Evolutionary conservation across 139 green algal species (phyloP), one percentile per base, ranked within the genome.

Genomic region (Helicosporidium sp.): DNA sequence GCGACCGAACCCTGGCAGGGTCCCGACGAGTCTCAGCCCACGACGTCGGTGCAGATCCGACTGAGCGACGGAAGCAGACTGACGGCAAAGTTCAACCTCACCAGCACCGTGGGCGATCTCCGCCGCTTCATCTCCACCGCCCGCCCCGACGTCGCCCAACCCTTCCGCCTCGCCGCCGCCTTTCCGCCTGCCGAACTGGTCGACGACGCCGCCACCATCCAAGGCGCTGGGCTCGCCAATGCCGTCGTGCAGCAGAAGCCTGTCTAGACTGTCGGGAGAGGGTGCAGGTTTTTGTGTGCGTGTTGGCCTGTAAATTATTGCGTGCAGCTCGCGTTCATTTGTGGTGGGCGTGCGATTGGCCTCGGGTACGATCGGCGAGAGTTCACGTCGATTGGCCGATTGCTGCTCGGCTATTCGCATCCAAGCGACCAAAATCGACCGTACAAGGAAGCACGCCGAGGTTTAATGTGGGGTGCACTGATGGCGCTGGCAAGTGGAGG

Each of bases 31-130:
- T 52, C 35, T 2, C 41, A 68, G 60, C 82, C 82, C 19, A 71
- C 58, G 28, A 93, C 83, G 2, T 83, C 70, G 7, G 60, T 93
- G 26, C 82, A 92, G 74, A 56, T 93, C n/a, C 58, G 82, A 0
- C 60, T 92, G 54, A 58, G 62, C 7, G 82, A 93, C 49, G 81
- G 83, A 33, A 72, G 57, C 1, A 62, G 83, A 33, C 67, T 85
- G 68, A 74, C 79, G 23, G 82, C 79, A 0, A 57, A 76, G 37
- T 90, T 93, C 67, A 93, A 93, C 57, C 55, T 74, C 33, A 66
- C 29, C 0, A 79, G 91, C 49, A 82, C 69, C 3, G 60, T 92
- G 10, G 62, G 50, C 4, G 74, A 93, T 61, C 81, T 93, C 34
- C 22, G 7, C 44, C 51, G 48, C 19, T 92, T 92, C 64, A 80